These are phyloP conservation scores for Lolium multiflorum DNA, from an alignment of 176 grass and related monocot genomes.

Conservation along the genomic window DNA sequence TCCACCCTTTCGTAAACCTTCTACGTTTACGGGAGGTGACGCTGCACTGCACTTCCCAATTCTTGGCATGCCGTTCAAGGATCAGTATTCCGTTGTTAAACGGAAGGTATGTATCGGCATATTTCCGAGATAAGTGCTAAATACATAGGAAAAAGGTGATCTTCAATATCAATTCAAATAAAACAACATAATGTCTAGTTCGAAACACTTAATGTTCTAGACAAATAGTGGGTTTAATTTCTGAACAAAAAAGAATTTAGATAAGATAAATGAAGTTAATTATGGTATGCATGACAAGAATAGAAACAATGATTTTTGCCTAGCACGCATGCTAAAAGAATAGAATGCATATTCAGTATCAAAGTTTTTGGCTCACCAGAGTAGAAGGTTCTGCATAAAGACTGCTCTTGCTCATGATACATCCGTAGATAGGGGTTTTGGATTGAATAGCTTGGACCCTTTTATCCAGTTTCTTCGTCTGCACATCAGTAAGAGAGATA, in stretches of 20 bases:
- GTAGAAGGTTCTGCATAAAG: too few species aligned
- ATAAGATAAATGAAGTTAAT: too few species aligned
- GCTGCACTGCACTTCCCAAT: too few species aligned
- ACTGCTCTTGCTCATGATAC: slow-evolving; percentile 4
- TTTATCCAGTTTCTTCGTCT: slow-evolving; percentile 10
- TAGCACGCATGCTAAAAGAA: too few species aligned
- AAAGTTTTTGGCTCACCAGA: too few species aligned
- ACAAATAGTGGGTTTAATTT: neutral
- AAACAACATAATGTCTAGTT: neutral
- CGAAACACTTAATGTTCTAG: neutral
- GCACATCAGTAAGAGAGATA: neutral
- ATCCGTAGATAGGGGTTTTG: slow-evolving; percentile 22
- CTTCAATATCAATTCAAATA: neutral
- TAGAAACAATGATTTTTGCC: too few species aligned
- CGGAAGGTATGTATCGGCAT: slow-evolving; percentile 26
- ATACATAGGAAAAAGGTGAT: neutral
- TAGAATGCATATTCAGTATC: too few species aligned
- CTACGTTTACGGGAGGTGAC: too few species aligned
- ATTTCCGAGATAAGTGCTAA: neutral
- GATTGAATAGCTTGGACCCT: slow-evolving; percentile 13
- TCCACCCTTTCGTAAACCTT: too few species aligned
- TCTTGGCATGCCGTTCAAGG: neutral
- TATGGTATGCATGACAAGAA: neutral
- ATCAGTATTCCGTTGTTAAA: neutral
- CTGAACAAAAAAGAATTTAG: neutral